Base-by-base conservation (phyloP, 805 yeast genomes). In the Cyberlindnera galapagoensis region DNA sequence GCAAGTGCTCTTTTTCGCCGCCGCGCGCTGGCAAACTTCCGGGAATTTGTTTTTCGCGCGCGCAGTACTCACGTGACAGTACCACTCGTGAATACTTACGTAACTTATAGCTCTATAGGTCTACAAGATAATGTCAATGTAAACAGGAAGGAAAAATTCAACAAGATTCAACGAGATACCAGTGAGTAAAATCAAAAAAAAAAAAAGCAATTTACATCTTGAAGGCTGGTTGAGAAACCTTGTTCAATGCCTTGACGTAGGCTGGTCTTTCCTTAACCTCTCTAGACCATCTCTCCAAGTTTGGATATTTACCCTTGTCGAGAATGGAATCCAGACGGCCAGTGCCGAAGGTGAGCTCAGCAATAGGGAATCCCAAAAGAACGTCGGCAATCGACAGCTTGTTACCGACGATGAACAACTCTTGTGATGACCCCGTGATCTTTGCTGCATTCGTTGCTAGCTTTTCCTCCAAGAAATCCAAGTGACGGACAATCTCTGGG, bases 341-440 rank as follows among this genome's bases (percentile, higher is more conserved):
- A 17, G 56, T 52, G 42, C 35, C 43, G 39, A 26, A 36, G 23
- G 33, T 57, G 26, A 33, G 33, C 32, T 27, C 56, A 8, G 39
- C 41, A 53, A 49, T 51, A 52, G 22, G 49, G 55, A 67, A 76
- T 0, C 61, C 51, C 42, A 75, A 52, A 33, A 76, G 63, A 33
- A 80, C 65, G 42, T 74, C 80, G 7, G 79, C 80, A 4, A 58
- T 78, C 12, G 74, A 61, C n/a, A 74, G 49, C 39, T 62, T 60
- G 21, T 63, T 59, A 9, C 69, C 75, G 12, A 71, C 76, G 43
- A 74, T 66, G 44, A 50, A 73, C 10, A 37, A 6, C 3, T 40
- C 34, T 14, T 28, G 22, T 3, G 30, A 28, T 9, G 30, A 20
- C 9, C 22, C 22, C 7, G 29, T 26, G 15, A 26, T 16, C 15